A percentile compares a stretch with the other conserved stretches of the same genome.
Conservation (phyloP, 1,284 basidiomycete species). For the Lignosus rhinocerotis region DNA sequence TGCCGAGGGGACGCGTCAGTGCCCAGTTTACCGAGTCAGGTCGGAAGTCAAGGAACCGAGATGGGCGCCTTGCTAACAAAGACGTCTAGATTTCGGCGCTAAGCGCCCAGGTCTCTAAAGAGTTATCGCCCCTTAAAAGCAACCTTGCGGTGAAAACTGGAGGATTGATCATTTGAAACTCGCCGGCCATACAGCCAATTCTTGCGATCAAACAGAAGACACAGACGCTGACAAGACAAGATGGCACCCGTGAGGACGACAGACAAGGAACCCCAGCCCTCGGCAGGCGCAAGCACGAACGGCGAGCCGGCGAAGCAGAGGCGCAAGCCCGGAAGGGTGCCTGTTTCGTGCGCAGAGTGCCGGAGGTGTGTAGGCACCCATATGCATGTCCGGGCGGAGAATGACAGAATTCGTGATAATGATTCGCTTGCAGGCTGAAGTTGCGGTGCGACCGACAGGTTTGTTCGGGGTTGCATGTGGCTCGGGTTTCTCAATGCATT, state of each 20-base stretch:
- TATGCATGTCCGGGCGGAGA: constrained; percentile 8
- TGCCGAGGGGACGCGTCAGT: constrained; percentile 5
- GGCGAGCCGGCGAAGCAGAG: constrained; percentile 29
- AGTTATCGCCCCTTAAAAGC: neutral
- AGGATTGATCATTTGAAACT: neutral
- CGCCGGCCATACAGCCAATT: neutral
- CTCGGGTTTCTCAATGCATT: neutral
- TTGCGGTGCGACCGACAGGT: constrained; percentile 73
- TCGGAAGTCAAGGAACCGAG: no score
- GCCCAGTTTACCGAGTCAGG: neutral
- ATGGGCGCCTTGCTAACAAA: neutral
- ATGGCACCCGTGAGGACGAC: constrained; percentile 21
- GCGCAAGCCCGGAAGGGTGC: constrained; percentile 49
- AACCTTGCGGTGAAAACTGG: neutral
- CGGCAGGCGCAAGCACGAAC: neutral
- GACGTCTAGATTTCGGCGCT: neutral
- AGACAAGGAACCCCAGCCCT: constrained; percentile 17
- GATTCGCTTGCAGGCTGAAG: constrained; percentile 50
- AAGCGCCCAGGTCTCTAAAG: neutral
- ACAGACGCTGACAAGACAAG: neutral
- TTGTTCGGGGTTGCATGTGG: constrained; percentile 2
- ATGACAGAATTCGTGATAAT: neutral
- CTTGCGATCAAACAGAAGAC: neutral
- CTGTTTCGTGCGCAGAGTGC: constrained; percentile 75
- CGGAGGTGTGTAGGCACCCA: constrained; percentile 42